Conservation (phyloP, 305 asterid genomes). For the Fraxinus latifolia region DNA sequence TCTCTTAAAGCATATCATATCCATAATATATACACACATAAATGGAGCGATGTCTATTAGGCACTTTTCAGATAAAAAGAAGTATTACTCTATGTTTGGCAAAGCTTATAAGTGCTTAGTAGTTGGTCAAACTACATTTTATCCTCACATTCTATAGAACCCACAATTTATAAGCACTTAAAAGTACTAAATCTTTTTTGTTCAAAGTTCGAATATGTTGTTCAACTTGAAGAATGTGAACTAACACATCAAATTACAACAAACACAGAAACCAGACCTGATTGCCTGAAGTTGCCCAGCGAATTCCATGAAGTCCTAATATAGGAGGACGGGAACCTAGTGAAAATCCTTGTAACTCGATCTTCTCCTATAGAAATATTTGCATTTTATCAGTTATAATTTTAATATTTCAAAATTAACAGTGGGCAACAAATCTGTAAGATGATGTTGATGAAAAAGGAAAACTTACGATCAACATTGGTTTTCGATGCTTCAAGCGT, state of each 20-base stretch:
- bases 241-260: neutral
- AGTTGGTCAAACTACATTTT: neutral
- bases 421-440: neutral
- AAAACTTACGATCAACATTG: constrained; percentile 79
- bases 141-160: neutral
- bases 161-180: neutral
- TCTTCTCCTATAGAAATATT: constrained; percentile 61
- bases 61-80: neutral
- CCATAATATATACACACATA: neutral
- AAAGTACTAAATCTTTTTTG: neutral
- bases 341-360: constrained; percentile 80
- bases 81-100: neutral
- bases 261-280: constrained; percentile 62
- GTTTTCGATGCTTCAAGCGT: constrained; percentile 76
- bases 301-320: constrained; percentile 76
- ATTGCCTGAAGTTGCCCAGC: constrained; percentile 79
- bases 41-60: neutral
- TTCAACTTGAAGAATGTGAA: neutral
- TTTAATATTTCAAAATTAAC: neutral
- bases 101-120: neutral
- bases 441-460: constrained; percentile 12
- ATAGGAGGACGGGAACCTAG: constrained; percentile 88
- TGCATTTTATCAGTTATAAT: constrained; percentile 8
- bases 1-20: neutral
- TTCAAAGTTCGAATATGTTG: neutral